Base-by-base conservation (phyloP, 2,329 filamentous ascomycete species). In the Beauveria sp. region DNA sequence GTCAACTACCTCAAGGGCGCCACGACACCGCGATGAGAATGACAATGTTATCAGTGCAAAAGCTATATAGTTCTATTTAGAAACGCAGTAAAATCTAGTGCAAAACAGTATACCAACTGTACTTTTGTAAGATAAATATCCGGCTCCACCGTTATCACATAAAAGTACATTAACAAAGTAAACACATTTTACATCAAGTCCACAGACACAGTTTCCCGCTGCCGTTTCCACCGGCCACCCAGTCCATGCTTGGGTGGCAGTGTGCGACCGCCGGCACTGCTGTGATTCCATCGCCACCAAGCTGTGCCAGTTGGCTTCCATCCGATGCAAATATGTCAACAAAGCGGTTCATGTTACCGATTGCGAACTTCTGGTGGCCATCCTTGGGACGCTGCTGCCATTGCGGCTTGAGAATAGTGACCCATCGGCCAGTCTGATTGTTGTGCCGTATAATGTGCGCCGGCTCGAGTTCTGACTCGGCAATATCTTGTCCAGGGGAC, bases 311-410 rank as follows among this genome's bases (percentile, higher is more conserved):
- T 72, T 97, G 93, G 68, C 91, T 87, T 0, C 94, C 94, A 54
- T 89, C 84, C 0, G 86, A 82, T 0, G 88, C 89, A 71, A 89
- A 99, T 0, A 99, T 83, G 70, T 99, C 94, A 1, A 97, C 91
- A 67, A 97, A 97, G 1, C 94, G 85, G 70, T 96, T 96, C 94
- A 97, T 97, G 67, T 97, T 99, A 1, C 91, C 94, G 61, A 99
- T 93, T 26, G 86, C 90, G 68, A 99, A 92, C 63, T 93, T 91
- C 64, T 96, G 88, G 5, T 96, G 85, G 8, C 87, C 87, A 62
- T 94, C 91, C 40, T 81, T 77, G 0, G 94, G 93, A 51, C 84
- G 81, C 37, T 84, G 79, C 72, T 99, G 94, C 94, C 94, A 99
- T 67, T 96, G 91, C 0, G 72, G 94, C 82, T 81, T 96, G 70